These are phyloP conservation scores for Proliferodiscus dingleyae DNA, from an alignment of 2,329 filamentous ascomycete species.

Conservation along the genomic window DNA sequence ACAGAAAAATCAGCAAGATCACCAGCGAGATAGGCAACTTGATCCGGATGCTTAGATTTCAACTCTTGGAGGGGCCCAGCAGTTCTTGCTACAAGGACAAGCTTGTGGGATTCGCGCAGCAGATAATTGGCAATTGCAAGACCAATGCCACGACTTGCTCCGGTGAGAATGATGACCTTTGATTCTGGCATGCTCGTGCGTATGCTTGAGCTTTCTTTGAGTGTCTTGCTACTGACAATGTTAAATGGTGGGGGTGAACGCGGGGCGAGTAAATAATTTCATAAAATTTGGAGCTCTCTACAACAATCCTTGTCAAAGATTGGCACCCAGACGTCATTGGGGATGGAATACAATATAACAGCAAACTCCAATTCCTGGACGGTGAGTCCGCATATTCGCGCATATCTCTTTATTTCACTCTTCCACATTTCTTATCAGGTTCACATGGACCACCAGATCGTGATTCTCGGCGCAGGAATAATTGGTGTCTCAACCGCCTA, in stretches of 20 bases:
- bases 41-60: slow-evolving; percentile 45
- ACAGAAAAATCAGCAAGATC: slow-evolving; percentile 53
- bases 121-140: slow-evolving; percentile 50
- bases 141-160: slow-evolving; percentile 59
- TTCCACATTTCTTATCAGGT: neutral
- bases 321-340: no score
- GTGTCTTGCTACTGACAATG: neutral
- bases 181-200: slow-evolving; percentile 41
- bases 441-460: slow-evolving; percentile 37
- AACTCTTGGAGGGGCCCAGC: slow-evolving; percentile 44
- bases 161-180: slow-evolving; percentile 67
- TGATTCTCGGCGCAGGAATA: slow-evolving; percentile 66
- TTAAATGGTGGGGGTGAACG: neutral
- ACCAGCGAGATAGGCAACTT: slow-evolving; percentile 51
- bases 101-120: slow-evolving; percentile 49
- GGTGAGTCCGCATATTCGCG: no score
- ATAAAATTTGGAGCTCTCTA: no score
- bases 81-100: slow-evolving; percentile 55
- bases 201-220: neutral
- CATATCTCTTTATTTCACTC: no score
- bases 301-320: no score
- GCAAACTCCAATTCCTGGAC: no score
- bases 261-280: no score
- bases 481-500: slow-evolving; percentile 69
- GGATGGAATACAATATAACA: no score